Conservation (phyloP, 73 alveolate genomes). For the Symbiodinium natans region DNA sequence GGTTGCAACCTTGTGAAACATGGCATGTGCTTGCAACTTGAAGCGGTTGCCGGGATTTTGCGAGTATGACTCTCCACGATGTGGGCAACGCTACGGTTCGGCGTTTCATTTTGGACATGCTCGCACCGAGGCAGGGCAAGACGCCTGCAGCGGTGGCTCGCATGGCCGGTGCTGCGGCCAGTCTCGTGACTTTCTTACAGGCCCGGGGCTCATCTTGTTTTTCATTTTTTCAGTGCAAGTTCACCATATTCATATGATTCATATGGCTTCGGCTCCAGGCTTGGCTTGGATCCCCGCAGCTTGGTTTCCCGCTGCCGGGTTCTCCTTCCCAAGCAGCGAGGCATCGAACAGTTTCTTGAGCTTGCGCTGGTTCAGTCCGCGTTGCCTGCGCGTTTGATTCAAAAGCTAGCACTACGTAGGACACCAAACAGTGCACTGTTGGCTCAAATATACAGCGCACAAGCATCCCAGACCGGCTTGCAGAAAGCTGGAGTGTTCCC, state of each 20-base stretch:
- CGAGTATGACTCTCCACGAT: too few species aligned
- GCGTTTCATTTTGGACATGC: neutral
- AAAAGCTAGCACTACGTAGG: neutral
- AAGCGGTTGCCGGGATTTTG: too few species aligned
- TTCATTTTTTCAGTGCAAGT: too few species aligned
- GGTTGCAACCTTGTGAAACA: neutral
- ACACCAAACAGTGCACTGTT: too few species aligned
- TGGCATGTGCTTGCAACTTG: too few species aligned
- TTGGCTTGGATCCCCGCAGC: neutral
- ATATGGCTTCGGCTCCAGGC: neutral
- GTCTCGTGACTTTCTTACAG: constrained; percentile 40
- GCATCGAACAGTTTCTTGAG: neutral
- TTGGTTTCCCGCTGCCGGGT: constrained; percentile 44
- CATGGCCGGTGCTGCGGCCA: constrained; percentile 21
- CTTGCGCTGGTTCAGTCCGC: too few species aligned
- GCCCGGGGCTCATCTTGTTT: too few species aligned
- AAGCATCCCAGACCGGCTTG: too few species aligned
- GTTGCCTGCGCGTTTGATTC: too few species aligned
- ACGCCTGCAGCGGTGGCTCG: constrained; percentile 79
- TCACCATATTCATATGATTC: neutral
- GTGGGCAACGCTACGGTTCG: too few species aligned
- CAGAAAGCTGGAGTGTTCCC: too few species aligned
- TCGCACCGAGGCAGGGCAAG: constrained; percentile 35
- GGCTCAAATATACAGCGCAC: too few species aligned
- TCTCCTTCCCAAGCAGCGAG: constrained; percentile 32